Evolutionary conservation across 75 land plant species (phyloP).

Genomic region (Pinus tabuliformis): DNA sequence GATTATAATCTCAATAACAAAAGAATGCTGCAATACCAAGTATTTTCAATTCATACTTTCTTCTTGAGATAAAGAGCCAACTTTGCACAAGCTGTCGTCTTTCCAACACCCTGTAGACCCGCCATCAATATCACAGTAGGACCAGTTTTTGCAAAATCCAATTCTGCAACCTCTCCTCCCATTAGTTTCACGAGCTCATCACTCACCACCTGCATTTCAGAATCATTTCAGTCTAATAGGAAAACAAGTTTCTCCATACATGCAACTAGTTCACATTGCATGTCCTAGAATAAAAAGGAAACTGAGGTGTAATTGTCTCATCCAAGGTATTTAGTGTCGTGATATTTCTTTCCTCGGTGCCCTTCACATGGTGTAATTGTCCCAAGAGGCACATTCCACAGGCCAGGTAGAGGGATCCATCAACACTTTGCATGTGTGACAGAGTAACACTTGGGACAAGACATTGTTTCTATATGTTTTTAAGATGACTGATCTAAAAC

Average conservation of each 20-base stretch:
- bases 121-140: conserved; percentile 96
- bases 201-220: conserved; percentile 70
- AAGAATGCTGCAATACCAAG: not conserved
- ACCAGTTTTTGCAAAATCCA: conserved; percentile 76
- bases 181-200: conserved; percentile 95
- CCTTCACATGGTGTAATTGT: not conserved
- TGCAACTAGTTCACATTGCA: not conserved
- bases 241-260: not conserved
- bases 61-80: conserved; percentile 91
- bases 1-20: not conserved
- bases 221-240: not conserved
- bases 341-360: not conserved
- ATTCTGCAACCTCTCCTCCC: conserved; percentile 93
- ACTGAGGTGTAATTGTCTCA: not conserved
- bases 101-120: conserved; percentile 99
- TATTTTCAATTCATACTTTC: conserved; percentile 36
- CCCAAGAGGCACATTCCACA: no score
- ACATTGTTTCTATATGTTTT: no score
- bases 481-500: no score
- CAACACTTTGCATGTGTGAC: no score
- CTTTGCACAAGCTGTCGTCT: conserved; percentile 98
- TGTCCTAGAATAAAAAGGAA: conserved; percentile 6
- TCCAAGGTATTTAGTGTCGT: not conserved
- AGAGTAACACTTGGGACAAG: no score
- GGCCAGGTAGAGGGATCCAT: no score